phyloP scores from a whole-genome alignment of 768 basidiomycete genomes.

The Termitomyces titanicus region DNA sequence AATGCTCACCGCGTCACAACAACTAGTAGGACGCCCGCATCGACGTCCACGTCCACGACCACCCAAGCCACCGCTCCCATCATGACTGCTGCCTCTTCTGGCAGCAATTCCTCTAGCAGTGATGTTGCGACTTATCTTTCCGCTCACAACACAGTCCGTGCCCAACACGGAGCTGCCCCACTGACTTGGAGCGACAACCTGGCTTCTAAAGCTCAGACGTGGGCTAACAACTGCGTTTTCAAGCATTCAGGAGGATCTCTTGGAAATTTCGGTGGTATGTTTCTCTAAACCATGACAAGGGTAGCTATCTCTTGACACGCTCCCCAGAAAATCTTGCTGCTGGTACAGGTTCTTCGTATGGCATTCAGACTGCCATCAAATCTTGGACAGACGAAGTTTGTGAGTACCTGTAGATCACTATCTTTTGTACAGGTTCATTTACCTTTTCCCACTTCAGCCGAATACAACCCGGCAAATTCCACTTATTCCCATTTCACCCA shows the following conservation, averaged over 20 bases:
- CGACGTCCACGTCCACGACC: conserved; percentile 4
- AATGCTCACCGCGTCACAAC: conserved; percentile 13
- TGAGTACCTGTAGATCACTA: conserved; percentile 30
- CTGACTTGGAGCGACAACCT: conserved; percentile 63
- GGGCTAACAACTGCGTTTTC: conserved; percentile 68
- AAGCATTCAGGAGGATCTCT: conserved; percentile 66
- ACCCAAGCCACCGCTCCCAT: conserved; percentile 13
- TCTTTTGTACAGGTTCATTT: background rate
- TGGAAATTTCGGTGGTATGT: conserved; percentile 59
- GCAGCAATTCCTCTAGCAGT: conserved; percentile 24
- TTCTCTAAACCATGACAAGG: background rate
- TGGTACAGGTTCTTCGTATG: conserved; percentile 54
- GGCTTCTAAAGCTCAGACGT: conserved; percentile 61
- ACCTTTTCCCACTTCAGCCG: conserved; percentile 32
- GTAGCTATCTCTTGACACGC: background rate
- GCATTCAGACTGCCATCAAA: conserved; percentile 46
- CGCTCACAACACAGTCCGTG: conserved; percentile 61
- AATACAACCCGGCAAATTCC: conserved; percentile 58
- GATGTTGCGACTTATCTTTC: conserved; percentile 53
- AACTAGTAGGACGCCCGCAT: conserved; percentile 11
- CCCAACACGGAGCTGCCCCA: conserved; percentile 57
- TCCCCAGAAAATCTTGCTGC: conserved; percentile 70
- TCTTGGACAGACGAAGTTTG: conserved; percentile 68
- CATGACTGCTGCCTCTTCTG: conserved; percentile 9
- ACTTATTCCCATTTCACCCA: conserved; percentile 69